These are phyloP conservation scores for Rutstroemia sp. DNA, from an alignment of 2,329 filamentous ascomycete genomes.

Conservation along the genomic window DNA sequence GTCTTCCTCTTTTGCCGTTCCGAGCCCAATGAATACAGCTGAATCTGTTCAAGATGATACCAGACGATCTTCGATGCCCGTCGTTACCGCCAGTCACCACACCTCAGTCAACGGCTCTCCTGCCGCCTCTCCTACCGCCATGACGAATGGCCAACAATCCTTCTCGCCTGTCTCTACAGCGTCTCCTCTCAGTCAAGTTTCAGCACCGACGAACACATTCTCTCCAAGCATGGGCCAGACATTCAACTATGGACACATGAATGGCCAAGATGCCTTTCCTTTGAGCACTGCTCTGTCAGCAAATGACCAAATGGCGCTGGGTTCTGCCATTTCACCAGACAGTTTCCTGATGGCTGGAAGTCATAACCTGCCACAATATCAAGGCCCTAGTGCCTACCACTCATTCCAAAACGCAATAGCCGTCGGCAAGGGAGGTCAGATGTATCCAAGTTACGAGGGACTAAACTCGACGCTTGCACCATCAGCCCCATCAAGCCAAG, in stretches of 20 bases:
- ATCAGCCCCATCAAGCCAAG: neutral
- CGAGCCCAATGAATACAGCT: too few relatives aligned
- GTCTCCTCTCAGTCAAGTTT: too few relatives aligned
- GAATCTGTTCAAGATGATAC: too few relatives aligned
- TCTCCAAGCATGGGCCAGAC: neutral
- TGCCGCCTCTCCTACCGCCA: too few relatives aligned
- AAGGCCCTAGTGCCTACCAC: neutral
- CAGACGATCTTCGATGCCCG: too few relatives aligned
- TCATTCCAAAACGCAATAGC: neutral
- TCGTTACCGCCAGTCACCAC: too few relatives aligned
- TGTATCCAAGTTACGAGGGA: neutral
- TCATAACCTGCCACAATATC: neutral
- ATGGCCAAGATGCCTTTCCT: neutral
- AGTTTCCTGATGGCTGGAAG: neutral
- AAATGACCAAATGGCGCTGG: neutral
- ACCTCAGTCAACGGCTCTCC: too few relatives aligned
- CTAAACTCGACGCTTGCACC: neutral
- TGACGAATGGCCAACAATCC: too few relatives aligned
- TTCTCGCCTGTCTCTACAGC: too few relatives aligned
- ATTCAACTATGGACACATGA: neutral
- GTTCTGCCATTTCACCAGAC: neutral
- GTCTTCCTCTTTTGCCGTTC: too few relatives aligned
- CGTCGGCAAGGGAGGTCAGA: neutral
- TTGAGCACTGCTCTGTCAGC: neutral
- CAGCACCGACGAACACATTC: neutral